These are phyloP conservation scores for Darksidea phi DNA, from an alignment of 495 filamentous ascomycete species.

Conservation along the genomic window DNA sequence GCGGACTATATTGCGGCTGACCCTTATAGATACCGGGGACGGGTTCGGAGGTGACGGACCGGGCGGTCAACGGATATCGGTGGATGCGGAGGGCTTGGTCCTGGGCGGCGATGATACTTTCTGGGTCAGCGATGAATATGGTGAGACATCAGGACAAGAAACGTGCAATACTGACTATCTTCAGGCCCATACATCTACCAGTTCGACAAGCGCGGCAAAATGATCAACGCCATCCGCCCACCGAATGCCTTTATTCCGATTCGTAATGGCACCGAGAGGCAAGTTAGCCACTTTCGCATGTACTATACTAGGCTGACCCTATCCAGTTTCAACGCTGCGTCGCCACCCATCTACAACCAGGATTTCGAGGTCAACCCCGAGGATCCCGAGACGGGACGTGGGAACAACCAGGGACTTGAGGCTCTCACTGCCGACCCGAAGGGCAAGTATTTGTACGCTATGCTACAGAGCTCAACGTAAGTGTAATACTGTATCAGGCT, in stretches of 20 bases:
- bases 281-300: slow-evolving; percentile 39
- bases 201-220: slow-evolving; percentile 59
- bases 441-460: slow-evolving; percentile 63
- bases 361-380: slow-evolving; percentile 48
- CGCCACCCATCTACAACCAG: slow-evolving; percentile 61
- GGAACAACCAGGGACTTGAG: slow-evolving; percentile 80
- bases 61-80: slow-evolving; percentile 60
- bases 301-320: not conserved
- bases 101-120: slow-evolving; percentile 63
- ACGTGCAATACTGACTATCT: not conserved
- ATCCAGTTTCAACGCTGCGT: slow-evolving; percentile 57
- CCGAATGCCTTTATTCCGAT: slow-evolving; percentile 66
- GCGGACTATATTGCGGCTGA: not conserved
- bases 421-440: slow-evolving; percentile 64
- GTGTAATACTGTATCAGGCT: not conserved
- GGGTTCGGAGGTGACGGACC: slow-evolving; percentile 66
- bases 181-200: slow-evolving; percentile 63
- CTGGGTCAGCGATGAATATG: slow-evolving; percentile 81
- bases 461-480: slow-evolving; percentile 64
- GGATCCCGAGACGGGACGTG: slow-evolving; percentile 62
- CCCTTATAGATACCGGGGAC: slow-evolving; percentile 54
- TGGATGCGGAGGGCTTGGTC: slow-evolving; percentile 73
- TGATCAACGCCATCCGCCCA: slow-evolving; percentile 66
- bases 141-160: slow-evolving; percentile 32
- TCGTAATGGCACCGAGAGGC: slow-evolving; percentile 55